Percentiles rank a stretch among this genome's conserved stretches.
Conservation (phyloP, 2,329 filamentous ascomycete genomes). For the Aspergillus quadricinctus region DNA sequence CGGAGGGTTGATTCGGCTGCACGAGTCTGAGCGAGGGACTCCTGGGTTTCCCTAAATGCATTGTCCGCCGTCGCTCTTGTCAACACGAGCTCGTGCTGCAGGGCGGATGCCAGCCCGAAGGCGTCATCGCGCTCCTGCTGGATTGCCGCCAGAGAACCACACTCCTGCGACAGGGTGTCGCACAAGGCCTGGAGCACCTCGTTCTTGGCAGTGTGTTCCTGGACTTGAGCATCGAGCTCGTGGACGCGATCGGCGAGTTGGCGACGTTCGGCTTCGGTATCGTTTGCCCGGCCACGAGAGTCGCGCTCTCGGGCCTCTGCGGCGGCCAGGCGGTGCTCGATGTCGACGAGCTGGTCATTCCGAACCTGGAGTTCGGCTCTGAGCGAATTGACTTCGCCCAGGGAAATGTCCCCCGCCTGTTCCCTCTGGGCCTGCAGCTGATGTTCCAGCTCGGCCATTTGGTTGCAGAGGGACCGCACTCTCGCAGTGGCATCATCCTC, state of each 20-base stretch:
- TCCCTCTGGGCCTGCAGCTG: slow-evolving; percentile 2
- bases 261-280: slow-evolving; percentile 1
- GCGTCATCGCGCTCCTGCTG: slow-evolving; percentile 7
- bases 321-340: slow-evolving; percentile 4
- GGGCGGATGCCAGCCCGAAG: background rate
- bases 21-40: background rate
- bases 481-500: slow-evolving; percentile 3
- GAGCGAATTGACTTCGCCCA: slow-evolving; percentile 4
- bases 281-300: background rate
- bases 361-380: slow-evolving; percentile 4
- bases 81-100: slow-evolving; percentile 1
- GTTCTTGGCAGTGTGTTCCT: background rate
- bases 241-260: background rate
- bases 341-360: slow-evolving; percentile 1
- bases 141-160: background rate
- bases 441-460: slow-evolving; percentile 7
- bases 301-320: slow-evolving; percentile 1
- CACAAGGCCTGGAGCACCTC: background rate
- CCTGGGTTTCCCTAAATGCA: slow-evolving; percentile 4
- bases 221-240: background rate
- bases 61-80: background rate
- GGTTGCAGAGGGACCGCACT: slow-evolving; percentile 1
- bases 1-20: background rate
- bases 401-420: background rate
- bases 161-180: background rate